phyloP scores from a whole-genome alignment of 768 basidiomycete genomes.

The Rhodotorula taiwanensis region DNA sequence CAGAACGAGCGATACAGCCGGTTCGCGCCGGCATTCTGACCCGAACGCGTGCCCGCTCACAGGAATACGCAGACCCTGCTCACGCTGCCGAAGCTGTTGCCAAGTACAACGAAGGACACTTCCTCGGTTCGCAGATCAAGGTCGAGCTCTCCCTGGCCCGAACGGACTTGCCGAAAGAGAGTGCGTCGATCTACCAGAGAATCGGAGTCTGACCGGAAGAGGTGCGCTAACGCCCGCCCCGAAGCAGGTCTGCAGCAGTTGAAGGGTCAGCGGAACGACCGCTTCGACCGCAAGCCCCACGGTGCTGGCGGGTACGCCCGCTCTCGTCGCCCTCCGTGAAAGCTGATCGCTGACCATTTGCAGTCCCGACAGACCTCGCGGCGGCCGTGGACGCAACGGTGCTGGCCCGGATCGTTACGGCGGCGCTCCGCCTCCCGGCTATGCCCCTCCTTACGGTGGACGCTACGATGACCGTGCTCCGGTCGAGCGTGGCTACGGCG shows the following conservation, averaged over 20 bases:
- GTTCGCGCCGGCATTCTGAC: too few species aligned
- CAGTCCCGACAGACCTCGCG: neutral
- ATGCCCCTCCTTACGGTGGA: neutral
- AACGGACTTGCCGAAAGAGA: neutral
- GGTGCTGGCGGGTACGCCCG: constrained; percentile 21
- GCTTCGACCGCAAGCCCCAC: constrained; percentile 26
- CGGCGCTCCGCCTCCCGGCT: neutral
- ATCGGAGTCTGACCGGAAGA: neutral
- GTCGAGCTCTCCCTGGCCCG: constrained; percentile 38
- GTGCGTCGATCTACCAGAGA: neutral
- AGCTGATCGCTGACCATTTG: neutral
- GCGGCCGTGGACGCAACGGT: neutral
- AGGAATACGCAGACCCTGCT: constrained; percentile 36
- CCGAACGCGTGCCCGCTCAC: neutral
- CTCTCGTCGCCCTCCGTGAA: neutral
- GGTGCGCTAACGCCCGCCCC: neutral
- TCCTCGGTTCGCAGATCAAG: constrained; percentile 41
- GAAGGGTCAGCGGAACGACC: too few species aligned
- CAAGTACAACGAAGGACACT: constrained; percentile 40
- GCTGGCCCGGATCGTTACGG: constrained; percentile 1
- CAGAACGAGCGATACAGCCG: too few species aligned
- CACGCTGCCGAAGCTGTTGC: constrained; percentile 37
- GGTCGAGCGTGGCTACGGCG: constrained; percentile 22
- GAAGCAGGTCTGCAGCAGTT: neutral
- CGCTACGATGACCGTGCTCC: constrained; percentile 5